Percentiles rank a stretch among this genome's conserved stretches.
phyloP scores from a whole-genome alignment of 306 rosid genomes.

The Castanospermum australe region DNA sequence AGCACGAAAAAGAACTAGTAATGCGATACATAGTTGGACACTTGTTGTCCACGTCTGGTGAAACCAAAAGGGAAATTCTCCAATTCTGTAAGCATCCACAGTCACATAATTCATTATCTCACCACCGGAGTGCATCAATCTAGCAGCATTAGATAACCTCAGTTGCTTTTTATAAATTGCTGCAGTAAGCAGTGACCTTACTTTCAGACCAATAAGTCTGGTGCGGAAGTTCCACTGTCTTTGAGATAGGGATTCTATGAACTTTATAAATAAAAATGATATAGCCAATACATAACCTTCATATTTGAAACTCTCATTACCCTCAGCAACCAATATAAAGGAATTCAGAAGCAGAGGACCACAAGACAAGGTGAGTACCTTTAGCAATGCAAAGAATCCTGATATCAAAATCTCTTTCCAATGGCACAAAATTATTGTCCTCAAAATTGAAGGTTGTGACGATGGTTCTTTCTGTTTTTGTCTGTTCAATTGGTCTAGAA shows the following conservation, averaged over 20 bases:
- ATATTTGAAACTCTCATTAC: slow-evolving; percentile 50
- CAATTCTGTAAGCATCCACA: slow-evolving; percentile 68
- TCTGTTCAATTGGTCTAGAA: slow-evolving; percentile 37
- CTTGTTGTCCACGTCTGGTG: slow-evolving; percentile 77
- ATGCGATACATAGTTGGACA: slow-evolving; percentile 54
- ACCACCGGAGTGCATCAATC: slow-evolving; percentile 58
- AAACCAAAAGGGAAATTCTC: slow-evolving; percentile 75
- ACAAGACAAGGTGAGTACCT: slow-evolving; percentile 48
- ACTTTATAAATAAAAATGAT: slow-evolving; percentile 47
- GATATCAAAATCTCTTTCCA: slow-evolving; percentile 56
- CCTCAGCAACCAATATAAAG: slow-evolving; percentile 66
- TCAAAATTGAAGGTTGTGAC: slow-evolving; percentile 47
- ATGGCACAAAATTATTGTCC: slow-evolving; percentile 50
- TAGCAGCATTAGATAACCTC: slow-evolving; percentile 54
- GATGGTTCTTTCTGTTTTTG: slow-evolving; percentile 33
- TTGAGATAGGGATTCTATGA: slow-evolving; percentile 60
- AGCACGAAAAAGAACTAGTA: slow-evolving; percentile 50
- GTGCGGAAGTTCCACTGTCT: slow-evolving; percentile 71
- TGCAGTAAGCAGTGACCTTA: slow-evolving; percentile 60
- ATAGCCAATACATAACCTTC: slow-evolving; percentile 57
- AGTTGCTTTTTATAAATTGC: slow-evolving; percentile 64
- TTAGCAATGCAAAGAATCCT: slow-evolving; percentile 61
- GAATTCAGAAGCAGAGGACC: slow-evolving; percentile 74
- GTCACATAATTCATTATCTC: slow-evolving; percentile 75
- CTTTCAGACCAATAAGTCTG: slow-evolving; percentile 56